Conservation (phyloP, 2,329 filamentous ascomycete species). For the Davidsoniella eucalypti region DNA sequence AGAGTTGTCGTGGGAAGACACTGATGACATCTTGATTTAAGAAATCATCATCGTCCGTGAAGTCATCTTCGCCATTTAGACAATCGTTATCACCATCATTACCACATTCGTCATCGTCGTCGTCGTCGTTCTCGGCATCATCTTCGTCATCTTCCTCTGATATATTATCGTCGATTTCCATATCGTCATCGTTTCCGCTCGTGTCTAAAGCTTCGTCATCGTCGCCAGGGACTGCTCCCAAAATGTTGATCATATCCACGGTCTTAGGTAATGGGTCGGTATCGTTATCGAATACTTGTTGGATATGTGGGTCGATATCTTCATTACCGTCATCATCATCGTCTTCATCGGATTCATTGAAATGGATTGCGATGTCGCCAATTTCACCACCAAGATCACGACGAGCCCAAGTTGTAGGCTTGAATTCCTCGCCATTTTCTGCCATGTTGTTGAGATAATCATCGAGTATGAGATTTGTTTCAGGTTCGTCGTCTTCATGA, state of each 20-base stretch:
- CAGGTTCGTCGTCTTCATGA: neutral
- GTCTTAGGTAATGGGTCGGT: neutral
- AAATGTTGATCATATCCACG: neutral
- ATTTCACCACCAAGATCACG: constrained; percentile 17
- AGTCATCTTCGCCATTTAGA: neutral
- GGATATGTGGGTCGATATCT: neutral
- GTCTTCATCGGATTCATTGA: neutral
- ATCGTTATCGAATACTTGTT: neutral
- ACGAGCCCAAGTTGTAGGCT: constrained; percentile 39
- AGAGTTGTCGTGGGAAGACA: constrained; percentile 1
- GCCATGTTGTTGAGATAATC: constrained; percentile 58
- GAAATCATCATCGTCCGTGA: constrained; percentile 1
- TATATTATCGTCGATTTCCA: neutral
- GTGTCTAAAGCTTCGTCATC: neutral
- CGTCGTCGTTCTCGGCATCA: neutral
- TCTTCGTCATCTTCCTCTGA: neutral
- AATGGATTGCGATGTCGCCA: constrained; percentile 14
- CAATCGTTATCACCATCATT: neutral
- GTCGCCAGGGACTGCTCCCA: neutral
- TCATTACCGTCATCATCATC: neutral
- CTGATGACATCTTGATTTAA: constrained; percentile 8
- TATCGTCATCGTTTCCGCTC: constrained; percentile 29
- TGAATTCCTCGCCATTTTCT: constrained; percentile 35
- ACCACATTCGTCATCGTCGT: neutral
- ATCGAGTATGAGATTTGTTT: neutral